These are phyloP conservation scores for Candida peoriensis DNA, from an alignment of 805 yeast species.

Conservation along the genomic window DNA sequence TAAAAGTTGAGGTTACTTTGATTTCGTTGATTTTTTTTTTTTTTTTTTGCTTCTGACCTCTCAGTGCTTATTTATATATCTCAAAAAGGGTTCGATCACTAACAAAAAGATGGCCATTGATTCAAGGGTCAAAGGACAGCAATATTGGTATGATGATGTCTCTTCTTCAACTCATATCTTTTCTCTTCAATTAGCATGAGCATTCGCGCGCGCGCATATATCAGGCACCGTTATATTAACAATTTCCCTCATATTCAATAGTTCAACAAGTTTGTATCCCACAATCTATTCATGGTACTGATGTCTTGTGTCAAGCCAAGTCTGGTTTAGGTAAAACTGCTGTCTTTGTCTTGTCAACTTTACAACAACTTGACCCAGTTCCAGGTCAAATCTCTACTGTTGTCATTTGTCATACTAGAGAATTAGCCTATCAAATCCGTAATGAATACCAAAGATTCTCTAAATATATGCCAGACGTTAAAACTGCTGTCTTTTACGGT, in stretches of 20 bases:
- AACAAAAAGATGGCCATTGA: too few species aligned
- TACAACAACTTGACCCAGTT: slow-evolving; percentile 95
- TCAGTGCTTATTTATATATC: too few species aligned
- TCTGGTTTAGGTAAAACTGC: slow-evolving; percentile 99
- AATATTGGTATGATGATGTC: too few species aligned
- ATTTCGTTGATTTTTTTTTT: too few species aligned
- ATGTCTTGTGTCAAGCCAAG: slow-evolving; percentile 97
- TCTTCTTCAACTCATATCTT: too few species aligned
- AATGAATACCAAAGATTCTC: slow-evolving; percentile 97
- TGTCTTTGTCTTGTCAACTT: slow-evolving; percentile 90
- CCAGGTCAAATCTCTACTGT: slow-evolving; percentile 94
- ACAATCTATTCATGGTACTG: slow-evolving; percentile 96
- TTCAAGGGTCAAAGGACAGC: too few species aligned
- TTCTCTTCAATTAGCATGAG: too few species aligned
- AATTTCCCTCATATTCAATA: slow-evolving; percentile 65
- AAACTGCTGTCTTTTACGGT: slow-evolving; percentile 95
- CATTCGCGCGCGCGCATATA: too few species aligned
- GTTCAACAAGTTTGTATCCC: slow-evolving; percentile 99
- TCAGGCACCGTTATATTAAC: slow-evolving; percentile 12
- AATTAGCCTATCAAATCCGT: slow-evolving; percentile 95
- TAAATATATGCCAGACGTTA: slow-evolving; percentile 96
- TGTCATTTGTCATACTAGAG: slow-evolving; percentile 97
- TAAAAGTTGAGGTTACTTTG: too few species aligned
- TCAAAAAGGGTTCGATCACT: too few species aligned
- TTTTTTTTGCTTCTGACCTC: too few species aligned